A percentile compares a stretch with the other conserved stretches of the same genome.
phyloP scores from a whole-genome alignment of 306 rosid species.

The Quercus suber region DNA sequence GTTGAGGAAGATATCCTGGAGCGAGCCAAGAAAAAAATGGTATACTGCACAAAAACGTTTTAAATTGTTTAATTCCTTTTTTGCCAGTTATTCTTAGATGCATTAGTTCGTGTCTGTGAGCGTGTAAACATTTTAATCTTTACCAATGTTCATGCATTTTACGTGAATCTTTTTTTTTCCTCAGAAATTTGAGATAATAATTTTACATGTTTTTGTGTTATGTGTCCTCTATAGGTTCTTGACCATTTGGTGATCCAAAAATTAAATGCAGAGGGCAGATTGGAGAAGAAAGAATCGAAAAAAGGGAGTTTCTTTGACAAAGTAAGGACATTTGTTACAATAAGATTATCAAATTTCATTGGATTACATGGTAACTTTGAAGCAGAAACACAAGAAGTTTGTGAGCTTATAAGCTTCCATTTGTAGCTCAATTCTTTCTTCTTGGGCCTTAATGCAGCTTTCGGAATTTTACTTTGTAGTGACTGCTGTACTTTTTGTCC shows the following conservation, averaged over 20 bases:
- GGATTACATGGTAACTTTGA: background rate
- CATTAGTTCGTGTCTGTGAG: background rate
- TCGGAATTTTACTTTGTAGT: background rate
- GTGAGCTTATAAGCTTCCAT: background rate
- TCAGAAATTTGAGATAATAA: background rate
- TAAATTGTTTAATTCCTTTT: background rate
- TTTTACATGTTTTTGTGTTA: conserved; percentile 17
- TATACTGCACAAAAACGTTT: conserved; percentile 23
- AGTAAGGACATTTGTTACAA: conserved; percentile 49
- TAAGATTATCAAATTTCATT: conserved; percentile 10
- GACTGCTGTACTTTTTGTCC: background rate
- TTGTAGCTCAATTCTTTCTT: background rate
- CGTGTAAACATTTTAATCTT: background rate
- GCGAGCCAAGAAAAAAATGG: conserved; percentile 99
- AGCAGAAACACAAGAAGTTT: conserved; percentile 5
- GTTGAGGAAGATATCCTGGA: conserved; percentile 99
- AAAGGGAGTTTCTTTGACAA: conserved; percentile 88
- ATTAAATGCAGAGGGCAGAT: conserved; percentile 93
- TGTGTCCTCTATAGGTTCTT: conserved; percentile 70
- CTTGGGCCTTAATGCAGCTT: background rate
- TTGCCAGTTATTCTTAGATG: background rate
- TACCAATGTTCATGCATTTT: background rate
- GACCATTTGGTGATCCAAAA: conserved; percentile 99
- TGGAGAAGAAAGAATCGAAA: conserved; percentile 96
- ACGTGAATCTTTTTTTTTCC: conserved; percentile 1